phyloP scores from a whole-genome alignment of 2,329 filamentous ascomycete species.

The Teratosphaeria viscida region DNA sequence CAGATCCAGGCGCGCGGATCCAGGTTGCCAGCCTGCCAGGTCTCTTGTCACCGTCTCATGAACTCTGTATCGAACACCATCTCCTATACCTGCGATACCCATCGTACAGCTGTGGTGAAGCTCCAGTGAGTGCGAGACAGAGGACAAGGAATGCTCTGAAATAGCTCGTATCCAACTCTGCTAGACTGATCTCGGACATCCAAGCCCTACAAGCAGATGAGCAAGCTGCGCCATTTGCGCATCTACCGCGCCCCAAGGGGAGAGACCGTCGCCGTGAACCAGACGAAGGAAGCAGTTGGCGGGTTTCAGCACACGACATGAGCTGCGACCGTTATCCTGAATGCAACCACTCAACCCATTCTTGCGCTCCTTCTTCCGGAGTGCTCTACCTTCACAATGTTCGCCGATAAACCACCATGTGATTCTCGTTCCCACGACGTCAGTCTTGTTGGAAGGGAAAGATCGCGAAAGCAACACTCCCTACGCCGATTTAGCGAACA shows the following conservation, averaged over 20 bases:
- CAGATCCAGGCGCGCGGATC: background rate
- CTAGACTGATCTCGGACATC: too few relatives aligned
- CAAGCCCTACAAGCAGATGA: background rate
- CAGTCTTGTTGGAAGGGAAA: constrained; percentile 76
- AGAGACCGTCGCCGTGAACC: background rate
- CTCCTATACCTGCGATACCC: background rate
- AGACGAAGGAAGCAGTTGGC: background rate
- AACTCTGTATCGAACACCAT: background rate
- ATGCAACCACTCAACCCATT: constrained; percentile 80
- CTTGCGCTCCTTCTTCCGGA: constrained; percentile 96
- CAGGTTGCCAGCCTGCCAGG: background rate
- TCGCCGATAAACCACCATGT: constrained; percentile 84
- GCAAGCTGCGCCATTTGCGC: background rate
- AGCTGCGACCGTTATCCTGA: background rate
- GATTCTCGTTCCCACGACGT: constrained; percentile 85
- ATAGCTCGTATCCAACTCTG: too few relatives aligned
- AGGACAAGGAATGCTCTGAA: too few relatives aligned
- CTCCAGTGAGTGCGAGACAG: too few relatives aligned
- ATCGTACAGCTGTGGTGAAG: too few relatives aligned
- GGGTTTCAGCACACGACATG: background rate
- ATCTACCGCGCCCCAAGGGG: background rate
- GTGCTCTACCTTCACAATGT: constrained; percentile 84
- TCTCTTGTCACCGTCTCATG: background rate
- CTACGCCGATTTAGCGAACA: constrained; percentile 70
- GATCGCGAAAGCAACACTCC: constrained; percentile 73